Evolutionary conservation across 2,329 filamentous ascomycete species (phyloP), one percentile per base, ranked within the genome.

Genomic region (Paecilomyces formosus): DNA sequence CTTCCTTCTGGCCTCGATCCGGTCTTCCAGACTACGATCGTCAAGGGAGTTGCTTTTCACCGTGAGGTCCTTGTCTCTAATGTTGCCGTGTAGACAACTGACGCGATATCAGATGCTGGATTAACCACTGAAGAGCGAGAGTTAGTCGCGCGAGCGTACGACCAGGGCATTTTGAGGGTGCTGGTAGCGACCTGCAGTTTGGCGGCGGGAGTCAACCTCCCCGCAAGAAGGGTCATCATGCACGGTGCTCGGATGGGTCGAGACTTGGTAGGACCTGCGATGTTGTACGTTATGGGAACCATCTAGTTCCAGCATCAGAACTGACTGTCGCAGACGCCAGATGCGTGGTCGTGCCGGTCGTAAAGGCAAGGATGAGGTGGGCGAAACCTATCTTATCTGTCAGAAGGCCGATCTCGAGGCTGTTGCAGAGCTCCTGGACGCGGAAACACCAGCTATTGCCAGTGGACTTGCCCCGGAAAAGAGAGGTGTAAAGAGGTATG

Each of bases 131-230:
- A 92, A 72, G 89, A 92, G 69, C 81, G 88, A 54, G 88, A 90
- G 54, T 74, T 91, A 7, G 81, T 92, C 57, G 85, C 88, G 2
- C 81, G 80, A 35, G 88, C 88, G 12, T 92, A 90, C 63, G 88
- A 92, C 67, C 71, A 76, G 45, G 88, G 88, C 0, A 77, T 82
- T 4, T 69, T 92, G 18, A 87, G 87, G 63, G 84, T 90, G 0
- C 86, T 90, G 56, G 85, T 90, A 15, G 89, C 89, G 39, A 92
- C 89, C 1, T 91, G 88, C 66, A 90, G 88, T 68, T 80, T 92
- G 58, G 89, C 89, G n/a, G 89, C 88, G 13, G 89, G 89, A n/a
- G 90, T 92, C 59, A 92, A 92, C 71, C 75, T 92, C 18, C 79
- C 79, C 13, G 89, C 89, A 7, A 80, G 89, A 56, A 79, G 89